Evolutionary conservation across 805 yeast species (phyloP).

Genomic region (Pichia cabralensis): DNA sequence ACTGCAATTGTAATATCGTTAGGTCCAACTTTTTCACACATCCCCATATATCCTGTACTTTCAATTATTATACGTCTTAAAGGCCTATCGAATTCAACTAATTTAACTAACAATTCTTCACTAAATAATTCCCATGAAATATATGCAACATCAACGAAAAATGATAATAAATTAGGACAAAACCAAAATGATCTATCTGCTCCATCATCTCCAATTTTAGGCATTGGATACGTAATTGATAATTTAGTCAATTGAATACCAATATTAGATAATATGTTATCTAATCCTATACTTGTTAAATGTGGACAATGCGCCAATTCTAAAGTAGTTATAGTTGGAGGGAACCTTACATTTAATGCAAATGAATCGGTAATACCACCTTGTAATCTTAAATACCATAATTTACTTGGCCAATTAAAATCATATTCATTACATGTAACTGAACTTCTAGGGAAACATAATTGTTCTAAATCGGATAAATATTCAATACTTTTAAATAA

Average conservation of each 20-base stretch:
- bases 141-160: slow-evolving; percentile 77
- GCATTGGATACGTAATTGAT: slow-evolving; percentile 82
- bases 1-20: slow-evolving; percentile 82
- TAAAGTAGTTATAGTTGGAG: slow-evolving; percentile 55
- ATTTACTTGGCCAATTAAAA: slow-evolving; percentile 69
- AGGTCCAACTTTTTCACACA: slow-evolving; percentile 74
- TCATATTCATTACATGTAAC: slow-evolving; percentile 54
- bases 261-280: slow-evolving; percentile 46
- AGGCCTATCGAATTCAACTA: slow-evolving; percentile 30
- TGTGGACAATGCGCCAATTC: slow-evolving; percentile 86
- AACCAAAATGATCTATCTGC: slow-evolving; percentile 63
- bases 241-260: slow-evolving; percentile 59
- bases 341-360: slow-evolving; percentile 59
- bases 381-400: slow-evolving; percentile 64
- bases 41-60: slow-evolving; percentile 81
- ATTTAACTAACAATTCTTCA: slow-evolving; percentile 32
- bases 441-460: slow-evolving; percentile 86
- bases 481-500: slow-evolving; percentile 64
- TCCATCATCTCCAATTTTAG: slow-evolving; percentile 56
- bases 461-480: slow-evolving; percentile 52
- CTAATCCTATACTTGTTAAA: slow-evolving; percentile 55
- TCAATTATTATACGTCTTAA: slow-evolving; percentile 59
- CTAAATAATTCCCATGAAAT: slow-evolving; percentile 41
- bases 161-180: slow-evolving; percentile 61
- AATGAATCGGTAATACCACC: slow-evolving; percentile 88